phyloP scores from a whole-genome alignment of 176 grass and related monocot genomes.

The Ampelocalamus luodianensis region DNA sequence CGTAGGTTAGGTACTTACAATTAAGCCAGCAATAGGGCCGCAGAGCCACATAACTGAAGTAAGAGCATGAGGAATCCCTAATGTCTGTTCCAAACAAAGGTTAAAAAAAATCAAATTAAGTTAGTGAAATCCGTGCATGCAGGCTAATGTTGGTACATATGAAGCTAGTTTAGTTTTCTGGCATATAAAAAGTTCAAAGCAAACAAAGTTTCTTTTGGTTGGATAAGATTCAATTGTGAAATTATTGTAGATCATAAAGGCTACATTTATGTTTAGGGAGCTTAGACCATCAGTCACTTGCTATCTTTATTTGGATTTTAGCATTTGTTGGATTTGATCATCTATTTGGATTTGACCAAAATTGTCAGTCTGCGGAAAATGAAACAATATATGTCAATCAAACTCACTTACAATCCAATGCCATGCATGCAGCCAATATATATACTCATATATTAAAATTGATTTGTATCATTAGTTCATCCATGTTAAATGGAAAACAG shows the following conservation, averaged over 20 bases:
- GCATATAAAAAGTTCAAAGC: neutral
- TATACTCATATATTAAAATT: neutral
- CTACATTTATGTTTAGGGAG: neutral
- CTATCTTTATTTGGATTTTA: neutral
- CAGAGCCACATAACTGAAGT: conserved; percentile 86
- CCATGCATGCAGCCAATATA: no score
- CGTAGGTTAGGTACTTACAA: conserved; percentile 58
- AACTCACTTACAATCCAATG: neutral
- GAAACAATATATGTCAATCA: neutral
- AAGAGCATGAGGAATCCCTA: conserved; percentile 79
- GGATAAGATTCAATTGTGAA: neutral
- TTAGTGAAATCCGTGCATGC: neutral
- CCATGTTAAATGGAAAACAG: neutral
- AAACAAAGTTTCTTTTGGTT: neutral
- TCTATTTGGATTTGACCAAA: neutral
- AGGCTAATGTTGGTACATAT: neutral
- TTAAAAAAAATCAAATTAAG: neutral
- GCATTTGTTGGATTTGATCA: neutral
- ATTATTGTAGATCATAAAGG: neutral
- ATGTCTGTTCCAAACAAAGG: conserved; percentile 51
- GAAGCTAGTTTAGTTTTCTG: neutral
- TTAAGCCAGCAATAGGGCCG: conserved; percentile 76
- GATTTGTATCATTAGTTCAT: neutral
- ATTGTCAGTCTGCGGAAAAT: neutral
- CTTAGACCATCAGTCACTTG: neutral